phyloP scores from a whole-genome alignment of 768 basidiomycete species.

The Russula olivacea region DNA sequence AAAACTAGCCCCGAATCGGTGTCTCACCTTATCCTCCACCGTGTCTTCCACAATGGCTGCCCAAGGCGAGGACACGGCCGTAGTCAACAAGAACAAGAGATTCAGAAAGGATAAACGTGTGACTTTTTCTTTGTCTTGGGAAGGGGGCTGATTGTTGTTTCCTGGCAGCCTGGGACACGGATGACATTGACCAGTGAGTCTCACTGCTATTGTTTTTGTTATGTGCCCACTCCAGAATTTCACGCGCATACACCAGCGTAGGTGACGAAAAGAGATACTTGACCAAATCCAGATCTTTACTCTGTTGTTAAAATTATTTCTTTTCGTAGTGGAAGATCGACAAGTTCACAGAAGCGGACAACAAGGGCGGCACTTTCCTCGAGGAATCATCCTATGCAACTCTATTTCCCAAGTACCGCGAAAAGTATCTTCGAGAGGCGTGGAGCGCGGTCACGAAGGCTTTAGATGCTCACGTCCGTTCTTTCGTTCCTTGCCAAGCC shows the following conservation, averaged over 20 bases:
- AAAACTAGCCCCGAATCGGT: too few relatives aligned
- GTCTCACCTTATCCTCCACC: too few relatives aligned
- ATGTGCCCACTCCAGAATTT: neutral
- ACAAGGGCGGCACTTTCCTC: slow-evolving; percentile 75
- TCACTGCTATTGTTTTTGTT: neutral
- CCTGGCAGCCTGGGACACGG: slow-evolving; percentile 89
- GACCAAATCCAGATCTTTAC: neutral
- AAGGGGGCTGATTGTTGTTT: slow-evolving; percentile 12
- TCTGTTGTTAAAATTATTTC: neutral
- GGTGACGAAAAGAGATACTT: slow-evolving; percentile 13
- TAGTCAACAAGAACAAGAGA: slow-evolving; percentile 77
- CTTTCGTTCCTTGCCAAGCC: neutral
- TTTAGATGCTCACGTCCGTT: slow-evolving; percentile 68
- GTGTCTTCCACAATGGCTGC: neutral
- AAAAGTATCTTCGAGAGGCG: slow-evolving; percentile 91
- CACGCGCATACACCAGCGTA: slow-evolving; percentile 29
- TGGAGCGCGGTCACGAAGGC: slow-evolving; percentile 89
- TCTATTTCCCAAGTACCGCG: slow-evolving; percentile 96
- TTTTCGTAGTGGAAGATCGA: slow-evolving; percentile 72
- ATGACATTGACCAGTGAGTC: slow-evolving; percentile 96
- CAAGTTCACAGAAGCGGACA: slow-evolving; percentile 65
- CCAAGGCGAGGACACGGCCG: slow-evolving; percentile 9
- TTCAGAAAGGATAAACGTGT: slow-evolving; percentile 94
- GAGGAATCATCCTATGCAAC: slow-evolving; percentile 99
- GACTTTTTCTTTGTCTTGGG: slow-evolving; percentile 31